A percentile compares a stretch with the other conserved stretches of the same genome.
Conservation (phyloP, 73 alveolate species). For the Paramecium bursaria region DNA sequence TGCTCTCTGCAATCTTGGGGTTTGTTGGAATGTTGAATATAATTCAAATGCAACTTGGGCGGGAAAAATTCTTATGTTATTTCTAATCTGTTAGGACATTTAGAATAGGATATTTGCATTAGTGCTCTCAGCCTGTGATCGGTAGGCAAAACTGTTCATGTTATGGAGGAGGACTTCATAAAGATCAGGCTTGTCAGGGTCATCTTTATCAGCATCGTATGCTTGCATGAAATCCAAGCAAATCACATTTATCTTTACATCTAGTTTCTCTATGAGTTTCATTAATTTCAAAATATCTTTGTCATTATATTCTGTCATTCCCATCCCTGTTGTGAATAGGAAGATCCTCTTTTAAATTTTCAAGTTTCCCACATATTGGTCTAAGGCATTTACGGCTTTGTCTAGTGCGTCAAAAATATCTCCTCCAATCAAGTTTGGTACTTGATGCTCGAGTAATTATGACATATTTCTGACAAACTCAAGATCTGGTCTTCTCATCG, state of each 20-base stretch:
- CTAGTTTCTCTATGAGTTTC: conserved; percentile 65
- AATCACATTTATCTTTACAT: conserved; percentile 66
- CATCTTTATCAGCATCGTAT: conserved; percentile 70
- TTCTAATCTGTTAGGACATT: conserved; percentile 77
- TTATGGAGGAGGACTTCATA: conserved; percentile 73
- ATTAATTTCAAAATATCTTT: conserved; percentile 59
- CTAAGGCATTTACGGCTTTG: conserved; percentile 90
- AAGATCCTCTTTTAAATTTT: conserved; percentile 89
- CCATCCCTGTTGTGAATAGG: conserved; percentile 94
- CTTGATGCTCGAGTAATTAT: conserved; percentile 70
- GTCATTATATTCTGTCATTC: conserved; percentile 75
- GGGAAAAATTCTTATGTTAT: conserved; percentile 80
- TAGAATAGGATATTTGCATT: conserved; percentile 66
- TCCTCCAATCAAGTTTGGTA: conserved; percentile 79
- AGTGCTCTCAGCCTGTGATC: neutral
- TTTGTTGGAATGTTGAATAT: conserved; percentile 89
- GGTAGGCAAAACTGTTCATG: neutral
- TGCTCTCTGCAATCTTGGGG: conserved; percentile 81
- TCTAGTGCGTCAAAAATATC: conserved; percentile 92
- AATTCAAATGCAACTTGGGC: conserved; percentile 92
- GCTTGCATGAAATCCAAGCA: conserved; percentile 46
- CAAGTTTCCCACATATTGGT: conserved; percentile 77
- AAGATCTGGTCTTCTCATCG: conserved; percentile 45
- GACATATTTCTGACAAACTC: conserved; percentile 76
- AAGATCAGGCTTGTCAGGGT: conserved; percentile 76